These are phyloP conservation scores for Vigna hirtella DNA, from an alignment of 306 rosid species.

Conservation along the genomic window DNA sequence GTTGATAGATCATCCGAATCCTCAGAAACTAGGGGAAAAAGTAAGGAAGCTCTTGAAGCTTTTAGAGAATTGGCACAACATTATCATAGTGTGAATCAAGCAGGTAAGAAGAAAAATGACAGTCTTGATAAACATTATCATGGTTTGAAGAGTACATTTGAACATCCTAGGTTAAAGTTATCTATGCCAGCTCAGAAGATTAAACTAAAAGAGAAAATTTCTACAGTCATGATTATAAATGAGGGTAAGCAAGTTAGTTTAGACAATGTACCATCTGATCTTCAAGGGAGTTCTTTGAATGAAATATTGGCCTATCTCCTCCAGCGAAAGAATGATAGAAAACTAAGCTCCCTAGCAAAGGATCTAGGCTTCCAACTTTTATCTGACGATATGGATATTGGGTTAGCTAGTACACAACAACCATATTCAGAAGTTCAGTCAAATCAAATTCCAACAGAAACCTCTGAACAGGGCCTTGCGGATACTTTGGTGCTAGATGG, in stretches of 20 bases:
- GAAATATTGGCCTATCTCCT: conserved; percentile 66
- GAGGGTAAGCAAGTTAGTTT: conserved; percentile 74
- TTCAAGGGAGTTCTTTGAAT: conserved; percentile 69
- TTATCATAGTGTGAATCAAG: conserved; percentile 51
- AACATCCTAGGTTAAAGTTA: conserved; percentile 71
- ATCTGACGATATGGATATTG: conserved; percentile 84
- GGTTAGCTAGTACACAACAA: conserved; percentile 53
- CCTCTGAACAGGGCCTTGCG: conserved; percentile 52
- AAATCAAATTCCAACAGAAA: conserved; percentile 55
- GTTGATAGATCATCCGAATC: conserved; percentile 83
- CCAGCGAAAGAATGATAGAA: conserved; percentile 64
- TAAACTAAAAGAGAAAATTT: conserved; percentile 65
- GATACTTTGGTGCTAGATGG: conserved; percentile 45
- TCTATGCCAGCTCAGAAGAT: conserved; percentile 58
- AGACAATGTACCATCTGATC: conserved; percentile 69
- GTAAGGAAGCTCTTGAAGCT: conserved; percentile 70
- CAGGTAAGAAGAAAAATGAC: conserved; percentile 46
- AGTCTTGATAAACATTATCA: conserved; percentile 53
- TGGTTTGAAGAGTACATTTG: conserved; percentile 51
- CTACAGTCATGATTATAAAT: conserved; percentile 65
- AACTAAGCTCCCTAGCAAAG: conserved; percentile 84
- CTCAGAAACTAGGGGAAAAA: conserved; percentile 61
- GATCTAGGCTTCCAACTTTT: conserved; percentile 92
- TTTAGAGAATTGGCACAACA: conserved; percentile 75
- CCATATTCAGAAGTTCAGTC: conserved; percentile 54